Base-by-base conservation (phyloP, 169 alveolate genomes). In the Eimeria necatrix region DNA sequence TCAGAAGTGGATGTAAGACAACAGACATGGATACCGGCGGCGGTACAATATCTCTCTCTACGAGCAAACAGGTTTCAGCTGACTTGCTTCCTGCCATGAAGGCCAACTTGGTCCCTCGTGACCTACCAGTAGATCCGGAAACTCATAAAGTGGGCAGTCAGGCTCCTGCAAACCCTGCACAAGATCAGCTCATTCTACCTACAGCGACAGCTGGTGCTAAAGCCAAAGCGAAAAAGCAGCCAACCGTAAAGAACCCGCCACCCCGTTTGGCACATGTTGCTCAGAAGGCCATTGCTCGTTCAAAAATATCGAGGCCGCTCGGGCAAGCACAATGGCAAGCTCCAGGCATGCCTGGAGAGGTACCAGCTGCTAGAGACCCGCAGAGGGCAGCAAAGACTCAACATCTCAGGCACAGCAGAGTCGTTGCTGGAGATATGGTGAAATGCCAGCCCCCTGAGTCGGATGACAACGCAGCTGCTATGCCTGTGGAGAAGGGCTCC, bases 321-420 rank as follows among this genome's bases (percentile, higher is more conserved):
- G 89, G 89, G 51, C 89, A 51, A 80, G 59, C 61, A 16, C 92
- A 84, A 70, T 46, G 78, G 92, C 92, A 60, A n/a, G 80, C 71
- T 18, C 92, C 78, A 20, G 51, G 51, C 7, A 68, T 22, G 24
- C 89, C 89, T 4, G 89, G 70, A 41, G 73, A 53, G 26, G 70
- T 48, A 8, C 73, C 70, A 20, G 46, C 51, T 60, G 73, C 24
- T 53, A 46, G 71, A 24, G 89, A 80, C 52, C 22, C 64, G 89
- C 89, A 80, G 51, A 80, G 14, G n/a, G 64, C n/a, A 52, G 89
- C 53, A 51, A 24, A 51, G 53, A 22, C 22, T 48, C 89, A 49
- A 18, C 22, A 24, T 52, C 70, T 51, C 14, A 49, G 51, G 8
- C 89, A 51, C 5, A 68, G 71, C 32, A 80, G 71, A 49, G 51